Evolutionary conservation across 192 early-diverging fungal genomes (phyloP), one percentile per base, ranked within the genome.

Genomic region (Ambispora gerdemannii): DNA sequence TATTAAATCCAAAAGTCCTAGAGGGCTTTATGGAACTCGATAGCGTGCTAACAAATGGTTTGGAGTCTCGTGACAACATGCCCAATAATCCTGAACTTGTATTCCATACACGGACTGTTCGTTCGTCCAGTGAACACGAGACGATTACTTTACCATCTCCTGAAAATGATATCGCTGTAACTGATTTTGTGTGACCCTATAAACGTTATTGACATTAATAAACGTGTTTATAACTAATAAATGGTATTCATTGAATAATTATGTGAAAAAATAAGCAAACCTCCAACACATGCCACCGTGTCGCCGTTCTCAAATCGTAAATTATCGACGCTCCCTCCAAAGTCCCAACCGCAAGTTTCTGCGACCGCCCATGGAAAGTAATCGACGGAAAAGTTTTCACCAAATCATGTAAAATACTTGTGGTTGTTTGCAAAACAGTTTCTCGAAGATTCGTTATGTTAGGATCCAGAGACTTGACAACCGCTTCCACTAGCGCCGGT

Each of bases 381-480:
- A 94, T 77, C 53, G 77, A 87, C 0, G 91, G 89, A 74, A 86
- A 92, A 73, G 74, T 88, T 81, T 60, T 85, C 50, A 79, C 90
- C n/a, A 87, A 71, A 75, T 86, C 83, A 74, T 83, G 74, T n/a
- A 86, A 64, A 24, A 81, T 79, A 6, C 82, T 76, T 1, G 86
- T 88, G 0, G 79, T 87, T 28, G 77, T 76, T 8, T 80, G 83
- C 25, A 92, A 80, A 22, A 93, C 75, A 1, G 77, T 70, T 64
- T 94, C 93, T 20, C 93, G 77, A 71, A 93, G 77, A 36, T 85
- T 75, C 0, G 91, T 84, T 20, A 81, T 76, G 67, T 92, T 93
- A 0, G 93, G 93, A 73, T 94, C 92, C 28, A 94, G 71, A 31
- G 88, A 87, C 66, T 91, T 93, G 0, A 94, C 92, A 52, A 94